Base-by-base conservation (phyloP, 1,139 yeast genomes). In the Blastobotrys proliferans region DNA sequence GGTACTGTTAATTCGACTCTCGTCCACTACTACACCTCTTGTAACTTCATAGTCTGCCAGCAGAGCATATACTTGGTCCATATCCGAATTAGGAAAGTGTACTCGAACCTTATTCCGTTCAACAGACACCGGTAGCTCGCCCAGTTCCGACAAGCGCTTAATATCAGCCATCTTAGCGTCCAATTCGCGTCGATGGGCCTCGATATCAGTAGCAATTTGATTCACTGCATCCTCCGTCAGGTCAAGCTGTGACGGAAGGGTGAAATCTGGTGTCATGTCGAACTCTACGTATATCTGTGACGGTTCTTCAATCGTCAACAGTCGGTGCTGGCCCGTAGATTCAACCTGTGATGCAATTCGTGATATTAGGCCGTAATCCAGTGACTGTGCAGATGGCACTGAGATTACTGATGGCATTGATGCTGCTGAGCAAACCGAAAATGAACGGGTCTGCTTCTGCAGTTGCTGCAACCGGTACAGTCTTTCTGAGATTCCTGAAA, bases 41-140 rank as follows among this genome's bases (percentile, higher is more conserved):
- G 62, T 46, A 19, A 62, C 63, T 18, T 59, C 69, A 32, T 60
- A 56, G 35, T 63, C 68, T 9, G 49, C 49, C 38, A 63, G 49
- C 28, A 64, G 50, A 24, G 48, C 32, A 27, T 53, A 48, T n/a
- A 63, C 67, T 35, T 58, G 54, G n/a, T 54, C 58, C 1, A 58
- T 45, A 38, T 63, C 67, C 24, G 64, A 51, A 44, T 65, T 65
- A 37, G 69, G 68, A 52, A 65, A 64, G 44, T 65, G 67, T 6
- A 65, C 58, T 24, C 69, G 57, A 13, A 65, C 38, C 19, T 50
- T 46, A 21, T 61, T 58, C 34, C 50, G 43, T 44, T 60, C 66
- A 13, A 64, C 46, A 0, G 67, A 49, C 4, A 65, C 46, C 16
- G 69, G 69, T 38, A 65, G 57, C 53, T 64, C 68, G 11, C 69